Base-by-base conservation (phyloP, 768 basidiomycete genomes). In the Psilocybe subaeruginosa region DNA sequence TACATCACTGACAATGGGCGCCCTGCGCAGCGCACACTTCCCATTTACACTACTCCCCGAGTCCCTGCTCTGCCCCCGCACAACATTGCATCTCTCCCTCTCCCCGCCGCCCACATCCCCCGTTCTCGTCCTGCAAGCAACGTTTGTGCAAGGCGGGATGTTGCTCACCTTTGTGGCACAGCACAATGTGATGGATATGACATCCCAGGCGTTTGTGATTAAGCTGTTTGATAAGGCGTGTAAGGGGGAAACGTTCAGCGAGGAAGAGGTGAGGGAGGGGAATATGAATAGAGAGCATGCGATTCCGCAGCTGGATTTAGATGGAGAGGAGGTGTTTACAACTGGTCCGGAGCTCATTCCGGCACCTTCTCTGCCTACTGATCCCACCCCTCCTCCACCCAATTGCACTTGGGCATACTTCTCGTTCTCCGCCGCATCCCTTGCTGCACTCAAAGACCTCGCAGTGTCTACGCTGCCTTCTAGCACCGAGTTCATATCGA, bases 121-220 rank as follows among this genome's bases (percentile, higher is more conserved):
- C n/a, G 70, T 74, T 14, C 68, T 74, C 37, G 52, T 66, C 31
- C 37, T 72, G 2, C 73, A 74, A 66, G 68, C 66, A 14, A 72
- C 60, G 9, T 72, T 70, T 53, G 31, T 53, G 16, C 30, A 27
- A 2, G 70, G 69, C 2, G 71, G 71, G 11, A 54, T 74, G 11
- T 6, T 72, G n/a, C 65, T 74, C 29, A 69, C 69, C 11, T 67
- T 72, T 55, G 65, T 67, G 6, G 71, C 58, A 5, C 68, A 68
- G 16, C 72, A 72, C 46, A 60, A 62, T 17, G 59, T 60, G 17
- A 70, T 72, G 72, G 72, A 74, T 50, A 70, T 72, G 68, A 68
- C 64, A 0, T 70, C 70, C 12, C 72, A 69, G 51, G 69, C 66
- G 2, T 59, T 68, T 9, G 41, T 74, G 27, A 70, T 71, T 45